These are phyloP conservation scores for Strobilomyces dryophilus DNA, from an alignment of 768 basidiomycete genomes.

Conservation along the genomic window DNA sequence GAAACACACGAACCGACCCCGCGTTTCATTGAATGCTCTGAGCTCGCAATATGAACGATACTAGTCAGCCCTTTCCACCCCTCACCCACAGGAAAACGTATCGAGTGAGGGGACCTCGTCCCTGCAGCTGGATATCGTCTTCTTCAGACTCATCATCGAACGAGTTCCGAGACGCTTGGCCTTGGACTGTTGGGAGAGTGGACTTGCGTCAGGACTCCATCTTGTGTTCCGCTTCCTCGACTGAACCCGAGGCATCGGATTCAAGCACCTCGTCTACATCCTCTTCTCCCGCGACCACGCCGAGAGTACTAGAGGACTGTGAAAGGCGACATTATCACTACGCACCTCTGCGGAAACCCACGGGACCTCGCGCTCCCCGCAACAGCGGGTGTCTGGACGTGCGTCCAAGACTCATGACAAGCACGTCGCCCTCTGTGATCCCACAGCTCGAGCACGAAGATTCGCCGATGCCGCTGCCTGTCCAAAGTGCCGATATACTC, in stretches of 20 bases:
- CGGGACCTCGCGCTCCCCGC: slow-evolving; percentile 25
- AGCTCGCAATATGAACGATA: slow-evolving; percentile 11
- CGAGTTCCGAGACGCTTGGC: slow-evolving; percentile 16
- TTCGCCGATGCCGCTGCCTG: slow-evolving; percentile 3
- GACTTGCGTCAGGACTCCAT: slow-evolving; percentile 15
- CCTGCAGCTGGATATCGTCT: slow-evolving; percentile 22
- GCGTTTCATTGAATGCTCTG: background rate
- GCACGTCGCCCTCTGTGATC: slow-evolving; percentile 8
- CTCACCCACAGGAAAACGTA: slow-evolving; percentile 8
- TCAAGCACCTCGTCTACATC: slow-evolving; percentile 12
- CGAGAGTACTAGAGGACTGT: slow-evolving; percentile 4
- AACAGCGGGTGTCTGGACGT: slow-evolving; percentile 1
- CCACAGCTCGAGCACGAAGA: slow-evolving; percentile 7
- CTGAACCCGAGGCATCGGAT: slow-evolving; percentile 7
- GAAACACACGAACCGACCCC: background rate
- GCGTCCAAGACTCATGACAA: slow-evolving; percentile 16
- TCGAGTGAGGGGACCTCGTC: slow-evolving; percentile 29
- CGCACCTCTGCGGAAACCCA: slow-evolving; percentile 20
- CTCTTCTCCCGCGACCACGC: slow-evolving; percentile 8
- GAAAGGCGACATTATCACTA: background rate
- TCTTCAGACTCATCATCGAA: slow-evolving; percentile 11
- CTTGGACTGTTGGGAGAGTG: slow-evolving; percentile 11
- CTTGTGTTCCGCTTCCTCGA: slow-evolving; percentile 13
- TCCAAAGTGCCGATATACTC: background rate
- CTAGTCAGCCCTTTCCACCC: slow-evolving; percentile 3